Percentiles rank a stretch among this genome's conserved stretches.
phyloP scores from a whole-genome alignment of 495 filamentous ascomycete species.

The Amniculicola lignicola region DNA sequence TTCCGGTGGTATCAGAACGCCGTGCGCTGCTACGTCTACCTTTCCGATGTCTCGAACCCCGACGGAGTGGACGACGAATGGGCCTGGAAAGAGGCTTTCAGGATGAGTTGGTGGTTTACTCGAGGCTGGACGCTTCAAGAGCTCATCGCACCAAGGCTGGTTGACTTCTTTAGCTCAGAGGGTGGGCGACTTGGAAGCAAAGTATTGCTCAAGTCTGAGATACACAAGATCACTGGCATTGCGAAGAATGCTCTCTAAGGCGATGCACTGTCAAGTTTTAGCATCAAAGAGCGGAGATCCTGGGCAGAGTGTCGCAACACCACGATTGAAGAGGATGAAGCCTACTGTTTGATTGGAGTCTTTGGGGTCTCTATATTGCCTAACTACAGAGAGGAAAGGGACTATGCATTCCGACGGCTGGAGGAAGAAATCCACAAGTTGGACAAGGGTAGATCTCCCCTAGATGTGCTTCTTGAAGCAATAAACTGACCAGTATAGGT shows the following conservation, averaged over 20 bases:
- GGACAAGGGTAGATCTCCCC: constrained; percentile 7
- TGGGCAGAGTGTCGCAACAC: constrained; percentile 31
- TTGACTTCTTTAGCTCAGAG: no score
- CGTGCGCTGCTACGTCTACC: constrained; percentile 24
- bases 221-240: constrained; percentile 33
- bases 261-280: constrained; percentile 26
- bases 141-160: no score
- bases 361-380: constrained; percentile 9
- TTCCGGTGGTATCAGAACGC: constrained; percentile 28
- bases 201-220: constrained; percentile 15
- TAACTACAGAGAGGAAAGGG: constrained; percentile 19
- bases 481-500: constrained; percentile 16
- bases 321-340: background rate
- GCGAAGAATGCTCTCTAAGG: constrained; percentile 30
- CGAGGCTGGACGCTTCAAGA: no score
- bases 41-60: constrained; percentile 23
- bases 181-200: constrained; percentile 30
- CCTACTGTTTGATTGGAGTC: constrained; percentile 14
- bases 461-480: constrained; percentile 1
- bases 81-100: constrained; percentile 18
- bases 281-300: no score
- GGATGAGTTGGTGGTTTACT: constrained; percentile 19
- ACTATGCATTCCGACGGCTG: constrained; percentile 11
- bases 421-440: constrained; percentile 9
- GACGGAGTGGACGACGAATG: background rate